phyloP scores from a whole-genome alignment of 139 green algal species.

The Coelastrella sp. region DNA sequence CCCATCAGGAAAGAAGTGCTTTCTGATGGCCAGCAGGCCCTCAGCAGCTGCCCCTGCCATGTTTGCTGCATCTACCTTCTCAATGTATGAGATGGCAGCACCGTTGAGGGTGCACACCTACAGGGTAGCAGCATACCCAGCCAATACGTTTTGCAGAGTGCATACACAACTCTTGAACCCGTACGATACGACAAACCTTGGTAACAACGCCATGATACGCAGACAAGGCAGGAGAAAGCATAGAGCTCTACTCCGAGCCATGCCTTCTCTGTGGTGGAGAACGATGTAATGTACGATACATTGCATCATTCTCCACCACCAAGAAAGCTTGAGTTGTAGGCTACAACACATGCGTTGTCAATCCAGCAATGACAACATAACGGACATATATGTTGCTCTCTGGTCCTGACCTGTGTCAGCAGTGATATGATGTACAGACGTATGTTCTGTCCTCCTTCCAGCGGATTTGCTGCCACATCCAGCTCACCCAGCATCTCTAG shows the following conservation, averaged over 20 bases:
- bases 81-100: conserved; percentile 52
- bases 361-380: neutral
- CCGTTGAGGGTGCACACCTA: conserved; percentile 63
- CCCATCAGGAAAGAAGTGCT: conserved; percentile 63
- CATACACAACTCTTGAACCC: too few species aligned
- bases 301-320: too few species aligned
- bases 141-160: too few species aligned
- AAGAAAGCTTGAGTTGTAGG: too few species aligned
- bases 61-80: conserved; percentile 70
- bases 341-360: too few species aligned
- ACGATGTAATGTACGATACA: too few species aligned
- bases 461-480: conserved; percentile 51
- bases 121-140: neutral
- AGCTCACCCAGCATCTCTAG: conserved; percentile 52
- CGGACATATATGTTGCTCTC: neutral
- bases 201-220: too few species aligned
- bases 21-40: conserved; percentile 58
- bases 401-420: conserved; percentile 57
- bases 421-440: conserved; percentile 66
- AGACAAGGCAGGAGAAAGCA: too few species aligned
- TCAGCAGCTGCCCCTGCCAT: conserved; percentile 72
- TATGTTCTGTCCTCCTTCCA: conserved; percentile 46
- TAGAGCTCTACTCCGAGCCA: too few species aligned
- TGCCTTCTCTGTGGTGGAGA: too few species aligned
- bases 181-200: too few species aligned